Evolutionary conservation across 768 basidiomycete genomes (phyloP).

Genomic region (Tephrocybe sp.): DNA sequence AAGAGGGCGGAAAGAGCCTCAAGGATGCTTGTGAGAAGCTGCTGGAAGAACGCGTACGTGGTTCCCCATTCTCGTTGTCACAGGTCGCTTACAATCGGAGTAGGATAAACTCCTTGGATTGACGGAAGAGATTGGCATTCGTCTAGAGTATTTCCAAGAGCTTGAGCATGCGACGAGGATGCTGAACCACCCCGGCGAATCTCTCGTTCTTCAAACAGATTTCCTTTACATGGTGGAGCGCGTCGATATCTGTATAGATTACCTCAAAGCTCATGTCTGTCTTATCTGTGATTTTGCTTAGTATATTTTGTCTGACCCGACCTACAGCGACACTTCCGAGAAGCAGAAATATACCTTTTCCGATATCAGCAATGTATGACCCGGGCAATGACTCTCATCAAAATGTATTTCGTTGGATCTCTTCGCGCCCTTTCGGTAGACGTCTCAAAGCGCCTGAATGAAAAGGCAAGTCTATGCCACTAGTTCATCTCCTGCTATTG

Average conservation of each 20-base stretch:
- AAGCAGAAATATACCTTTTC: constrained; percentile 92
- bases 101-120: constrained; percentile 77
- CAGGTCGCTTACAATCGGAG: background rate
- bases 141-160: constrained; percentile 93
- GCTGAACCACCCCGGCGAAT: constrained; percentile 92
- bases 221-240: constrained; percentile 97
- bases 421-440: constrained; percentile 79
- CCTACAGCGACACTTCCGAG: constrained; percentile 81
- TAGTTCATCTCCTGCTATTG: background rate
- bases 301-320: background rate
- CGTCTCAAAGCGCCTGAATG: constrained; percentile 69
- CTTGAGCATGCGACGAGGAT: constrained; percentile 91
- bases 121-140: constrained; percentile 78
- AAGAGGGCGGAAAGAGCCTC: constrained; percentile 88
- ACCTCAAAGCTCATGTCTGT: constrained; percentile 82
- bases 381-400: constrained; percentile 96
- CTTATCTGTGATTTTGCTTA: background rate
- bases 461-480: constrained; percentile 54
- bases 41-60: constrained; percentile 82
- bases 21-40: constrained; percentile 90
- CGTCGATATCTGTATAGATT: constrained; percentile 93
- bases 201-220: constrained; percentile 85
- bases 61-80: background rate
- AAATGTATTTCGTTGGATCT: constrained; percentile 92
- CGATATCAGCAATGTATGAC: constrained; percentile 99